phyloP scores from a whole-genome alignment of 441 rosid species.

The Oxalis stricta region DNA sequence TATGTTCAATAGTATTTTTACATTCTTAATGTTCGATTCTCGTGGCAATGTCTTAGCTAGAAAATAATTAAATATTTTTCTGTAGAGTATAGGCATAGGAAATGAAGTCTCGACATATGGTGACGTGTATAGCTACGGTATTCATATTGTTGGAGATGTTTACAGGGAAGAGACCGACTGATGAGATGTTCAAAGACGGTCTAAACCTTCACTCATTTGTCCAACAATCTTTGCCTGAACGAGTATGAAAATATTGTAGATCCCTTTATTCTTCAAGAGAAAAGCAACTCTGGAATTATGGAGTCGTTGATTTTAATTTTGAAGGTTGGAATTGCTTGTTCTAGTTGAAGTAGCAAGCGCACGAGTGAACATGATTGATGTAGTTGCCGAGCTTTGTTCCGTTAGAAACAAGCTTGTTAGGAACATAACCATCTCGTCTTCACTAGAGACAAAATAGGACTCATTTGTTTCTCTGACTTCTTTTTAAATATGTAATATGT shows the following conservation, averaged over 20 bases:
- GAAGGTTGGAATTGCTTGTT: slow-evolving; percentile 4
- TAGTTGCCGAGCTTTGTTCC: neutral
- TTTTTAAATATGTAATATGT: too few relatives aligned
- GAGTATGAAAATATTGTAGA: slow-evolving; percentile 1
- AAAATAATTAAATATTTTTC: too few relatives aligned
- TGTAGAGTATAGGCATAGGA: slow-evolving; percentile 7
- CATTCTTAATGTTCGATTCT: neutral
- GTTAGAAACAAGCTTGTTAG: neutral
- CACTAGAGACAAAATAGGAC: too few relatives aligned
- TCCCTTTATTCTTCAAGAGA: neutral
- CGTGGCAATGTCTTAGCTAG: neutral
- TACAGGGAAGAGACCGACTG: slow-evolving; percentile 2
- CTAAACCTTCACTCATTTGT: slow-evolving; percentile 5
- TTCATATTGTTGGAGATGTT: slow-evolving; percentile 10
- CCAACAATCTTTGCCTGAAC: neutral
- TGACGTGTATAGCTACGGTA: slow-evolving; percentile 7
- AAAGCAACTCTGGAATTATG: neutral
- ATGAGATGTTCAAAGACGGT: slow-evolving; percentile 4
- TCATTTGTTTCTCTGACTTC: too few relatives aligned
- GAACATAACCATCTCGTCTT: too few relatives aligned
- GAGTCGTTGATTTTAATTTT: neutral
- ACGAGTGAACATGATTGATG: neutral
- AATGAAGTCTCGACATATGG: slow-evolving; percentile 6
- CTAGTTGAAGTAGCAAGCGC: slow-evolving; percentile 1
- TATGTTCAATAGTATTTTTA: neutral